Conservation (phyloP, 805 yeast genomes). For the Sungouiella thailandica region DNA sequence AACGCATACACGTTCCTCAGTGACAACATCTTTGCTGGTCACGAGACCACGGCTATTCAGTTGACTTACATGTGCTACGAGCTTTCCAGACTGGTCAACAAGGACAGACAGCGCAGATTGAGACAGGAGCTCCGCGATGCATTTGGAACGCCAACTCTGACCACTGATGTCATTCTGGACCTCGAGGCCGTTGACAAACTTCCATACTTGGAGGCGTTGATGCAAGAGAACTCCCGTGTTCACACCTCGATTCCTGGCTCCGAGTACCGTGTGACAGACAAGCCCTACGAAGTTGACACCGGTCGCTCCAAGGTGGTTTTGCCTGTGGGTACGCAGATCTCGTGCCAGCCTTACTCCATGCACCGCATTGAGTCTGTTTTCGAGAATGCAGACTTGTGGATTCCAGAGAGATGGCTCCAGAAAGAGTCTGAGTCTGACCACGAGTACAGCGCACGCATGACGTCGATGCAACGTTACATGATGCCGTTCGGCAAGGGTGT, state of each 20-base stretch:
- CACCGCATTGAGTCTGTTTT: constrained; percentile 51
- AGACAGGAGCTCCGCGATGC: constrained; percentile 39
- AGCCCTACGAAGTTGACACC: constrained; percentile 17
- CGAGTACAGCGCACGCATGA: constrained; percentile 32
- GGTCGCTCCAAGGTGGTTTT: constrained; percentile 18
- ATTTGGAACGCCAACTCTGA: constrained; percentile 27
- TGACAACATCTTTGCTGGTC: constrained; percentile 75
- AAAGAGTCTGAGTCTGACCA: constrained; percentile 26
- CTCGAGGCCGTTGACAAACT: constrained; percentile 46
- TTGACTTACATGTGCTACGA: constrained; percentile 56
- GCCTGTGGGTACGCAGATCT: constrained; percentile 52
- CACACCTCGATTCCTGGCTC: constrained; percentile 73
- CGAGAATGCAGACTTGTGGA: constrained; percentile 45
- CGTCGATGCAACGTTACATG: constrained; percentile 46
- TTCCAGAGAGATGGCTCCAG: constrained; percentile 62
- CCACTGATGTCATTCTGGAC: constrained; percentile 17
- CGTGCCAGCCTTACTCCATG: constrained; percentile 62
- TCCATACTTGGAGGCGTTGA: constrained; percentile 56
- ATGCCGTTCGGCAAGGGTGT: constrained; percentile 72
- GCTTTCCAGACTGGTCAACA: constrained; percentile 46
- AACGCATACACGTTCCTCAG: constrained; percentile 37
- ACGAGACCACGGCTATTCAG: constrained; percentile 49
- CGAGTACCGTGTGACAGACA: constrained; percentile 53
- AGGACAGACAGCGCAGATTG: constrained; percentile 42
- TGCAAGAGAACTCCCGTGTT: constrained; percentile 56